Evolutionary conservation across 495 filamentous ascomycete species (phyloP).

Genomic region (Talaromyces thailandensis): DNA sequence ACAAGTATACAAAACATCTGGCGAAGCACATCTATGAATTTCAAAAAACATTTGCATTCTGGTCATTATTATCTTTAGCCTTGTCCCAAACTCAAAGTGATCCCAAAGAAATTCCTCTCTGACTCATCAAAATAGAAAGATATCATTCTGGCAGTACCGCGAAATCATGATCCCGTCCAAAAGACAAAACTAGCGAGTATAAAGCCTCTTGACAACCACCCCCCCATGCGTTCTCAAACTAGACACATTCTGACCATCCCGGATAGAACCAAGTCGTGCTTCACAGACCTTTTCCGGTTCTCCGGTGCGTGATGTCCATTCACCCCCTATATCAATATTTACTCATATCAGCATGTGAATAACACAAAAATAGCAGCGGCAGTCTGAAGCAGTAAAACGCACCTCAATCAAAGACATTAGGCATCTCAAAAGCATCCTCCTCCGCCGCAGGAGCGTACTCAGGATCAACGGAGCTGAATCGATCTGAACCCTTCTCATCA

Average conservation of each 20-base stretch:
- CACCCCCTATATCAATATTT: neutral
- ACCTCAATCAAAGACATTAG: neutral
- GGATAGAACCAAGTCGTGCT: neutral
- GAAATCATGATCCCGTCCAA: neutral
- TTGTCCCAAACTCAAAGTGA: neutral
- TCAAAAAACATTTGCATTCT: neutral
- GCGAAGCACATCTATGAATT: neutral
- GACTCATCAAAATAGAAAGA: neutral
- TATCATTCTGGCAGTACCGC: neutral
- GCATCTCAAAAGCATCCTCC: neutral
- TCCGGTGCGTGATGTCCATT: neutral
- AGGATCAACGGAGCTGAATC: neutral
- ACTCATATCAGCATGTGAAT: neutral
- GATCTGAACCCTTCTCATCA: neutral
- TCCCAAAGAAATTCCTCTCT: neutral
- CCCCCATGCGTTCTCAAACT: neutral
- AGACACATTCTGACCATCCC: neutral
- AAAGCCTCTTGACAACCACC: neutral
- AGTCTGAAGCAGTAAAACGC: neutral
- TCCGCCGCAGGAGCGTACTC: neutral
- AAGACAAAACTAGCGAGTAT: neutral
- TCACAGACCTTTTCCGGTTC: neutral
- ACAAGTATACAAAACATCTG: neutral
- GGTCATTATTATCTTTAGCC: neutral
- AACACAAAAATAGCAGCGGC: neutral